Evolutionary conservation across 2,329 filamentous ascomycete species (phyloP), one percentile per base, ranked within the genome.

Genomic region (Colletotrichum magnum): DNA sequence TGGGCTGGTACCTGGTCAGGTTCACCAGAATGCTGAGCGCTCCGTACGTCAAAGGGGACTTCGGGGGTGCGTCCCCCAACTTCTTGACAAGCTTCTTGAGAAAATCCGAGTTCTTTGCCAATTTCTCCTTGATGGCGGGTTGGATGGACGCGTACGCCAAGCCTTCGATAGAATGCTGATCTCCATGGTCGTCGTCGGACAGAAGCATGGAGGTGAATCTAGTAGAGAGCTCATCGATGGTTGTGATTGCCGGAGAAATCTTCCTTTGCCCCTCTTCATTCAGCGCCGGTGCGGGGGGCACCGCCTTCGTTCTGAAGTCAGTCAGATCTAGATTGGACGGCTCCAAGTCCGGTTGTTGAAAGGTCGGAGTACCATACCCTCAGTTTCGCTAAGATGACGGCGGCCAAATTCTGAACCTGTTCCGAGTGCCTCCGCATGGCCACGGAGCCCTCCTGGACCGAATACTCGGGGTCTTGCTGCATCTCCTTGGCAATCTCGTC

Each of bases 101-200:
- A 56, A 98, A 90, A 7, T 83, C 79, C 4, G 84, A 78, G 76
- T 98, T 92, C 57, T 86, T 86, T 13, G 90, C 89, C 10, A 98
- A 85, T 57, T 90, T 88, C 78, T 98, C 94, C 79, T 97, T 97
- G 67, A 98, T 89, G 68, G 89, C 90, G 6, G 95, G 90, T 75
- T 94, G 94, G 45, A 98, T 87, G 10, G 95, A 97, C 5, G 94
- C 92, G 78, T 97, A 98, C 15, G 95, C 96, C 69, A 99, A 84
- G 6, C 95, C 96, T 81, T 99, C 96, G 63, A 98, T 89, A 1
- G 93, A 92, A 76, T 93, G 90, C 74, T 92, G 88, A 70, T 88
- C 87, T 71, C 85, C 86, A 62, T 85, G 82, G 41, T 89, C 85
- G 52, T 89, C 85, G 52, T 88, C 85, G 36, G 84, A 85, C 32